These are phyloP conservation scores for Pythium phragmiticola DNA, from an alignment of 352 stramenopile genomes.

Conservation along the genomic window DNA sequence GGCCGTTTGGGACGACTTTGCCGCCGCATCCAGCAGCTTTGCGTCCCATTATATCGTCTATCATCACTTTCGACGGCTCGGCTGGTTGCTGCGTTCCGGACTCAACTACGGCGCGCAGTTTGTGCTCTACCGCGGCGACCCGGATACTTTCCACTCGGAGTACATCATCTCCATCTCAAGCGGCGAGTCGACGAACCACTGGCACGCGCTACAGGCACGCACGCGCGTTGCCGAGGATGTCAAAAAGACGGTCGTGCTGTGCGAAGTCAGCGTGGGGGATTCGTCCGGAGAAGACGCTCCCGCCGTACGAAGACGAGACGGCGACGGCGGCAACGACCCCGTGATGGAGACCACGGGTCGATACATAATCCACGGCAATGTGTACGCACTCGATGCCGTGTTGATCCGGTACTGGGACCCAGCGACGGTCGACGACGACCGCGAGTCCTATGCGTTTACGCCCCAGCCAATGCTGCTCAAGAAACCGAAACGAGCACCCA, in stretches of 20 bases:
- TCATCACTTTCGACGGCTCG: slow-evolving; percentile 57
- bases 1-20: slow-evolving; percentile 39
- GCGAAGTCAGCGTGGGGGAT: slow-evolving; percentile 32
- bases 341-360: slow-evolving; percentile 21
- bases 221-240: slow-evolving; percentile 74
- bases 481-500: slow-evolving; percentile 15
- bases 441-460: slow-evolving; percentile 38
- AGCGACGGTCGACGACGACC: slow-evolving; percentile 23
- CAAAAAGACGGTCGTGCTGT: slow-evolving; percentile 77
- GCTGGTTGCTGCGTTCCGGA: slow-evolving; percentile 53
- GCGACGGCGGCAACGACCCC: not conserved
- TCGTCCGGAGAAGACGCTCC: not conserved
- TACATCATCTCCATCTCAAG: slow-evolving; percentile 62
- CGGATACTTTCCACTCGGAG: slow-evolving; percentile 61
- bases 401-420: slow-evolving; percentile 65
- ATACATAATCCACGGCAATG: slow-evolving; percentile 38
- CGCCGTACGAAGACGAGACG: not conserved
- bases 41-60: slow-evolving; percentile 40
- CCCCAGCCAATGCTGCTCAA: slow-evolving; percentile 39
- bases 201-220: slow-evolving; percentile 60
- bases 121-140: slow-evolving; percentile 62
- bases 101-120: slow-evolving; percentile 74
- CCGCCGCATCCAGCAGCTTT: slow-evolving; percentile 36
- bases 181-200: slow-evolving; percentile 22
- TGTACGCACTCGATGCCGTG: slow-evolving; percentile 38